Base-by-base conservation (phyloP, 768 basidiomycete species). In the Hygrophorus pudorinus region DNA sequence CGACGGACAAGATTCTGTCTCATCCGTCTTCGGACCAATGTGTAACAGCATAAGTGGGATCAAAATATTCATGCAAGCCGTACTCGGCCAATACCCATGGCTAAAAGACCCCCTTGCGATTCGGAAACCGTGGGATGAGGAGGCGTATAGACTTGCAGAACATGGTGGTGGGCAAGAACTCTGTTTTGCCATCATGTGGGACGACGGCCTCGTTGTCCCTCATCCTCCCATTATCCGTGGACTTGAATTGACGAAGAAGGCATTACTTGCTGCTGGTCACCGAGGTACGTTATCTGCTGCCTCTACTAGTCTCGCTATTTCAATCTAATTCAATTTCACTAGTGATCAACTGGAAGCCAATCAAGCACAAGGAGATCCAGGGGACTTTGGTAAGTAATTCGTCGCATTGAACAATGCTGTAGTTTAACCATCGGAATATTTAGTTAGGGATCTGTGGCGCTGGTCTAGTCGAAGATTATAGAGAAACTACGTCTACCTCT, bases 1-100 rank as follows among this genome's bases (percentile, higher is more conserved):
- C 20, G 72, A 80, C 57, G 88, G 88, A 16, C 78, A 82, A 56
- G 85, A 88, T 48, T 76, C 79, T 12, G 53, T 85, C 20, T 65
- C 65, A 3, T 85, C 85, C 2, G 82, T 88, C 21, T 66, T 89
- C 9, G 89, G 89, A 0, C 89, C n/a, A n/a, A n/a, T n/a, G n/a
- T n/a, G n/a, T n/a, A n/a, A n/a, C n/a, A n/a, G n/a, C n/a, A n/a
- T n/a, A n/a, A 63, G 57, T 8, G 83, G 73, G n/a, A 59, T 91
- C 44, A 80, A 76, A 55, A 50, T 60, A 0, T 89, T 91, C 60
- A 73, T 75, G 59, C 70, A 81, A 56, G 71, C 75, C 1, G 72
- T 92, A 17, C 53, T 81, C 12, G 72, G 67, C 49, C 54, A 64
- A 18, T 65, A 73, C 48, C 79, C 85, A 3, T 88, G 86, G 86